Evolutionary conservation across 768 basidiomycete species (phyloP).

Genomic region (Xanthoconium stramineum): DNA sequence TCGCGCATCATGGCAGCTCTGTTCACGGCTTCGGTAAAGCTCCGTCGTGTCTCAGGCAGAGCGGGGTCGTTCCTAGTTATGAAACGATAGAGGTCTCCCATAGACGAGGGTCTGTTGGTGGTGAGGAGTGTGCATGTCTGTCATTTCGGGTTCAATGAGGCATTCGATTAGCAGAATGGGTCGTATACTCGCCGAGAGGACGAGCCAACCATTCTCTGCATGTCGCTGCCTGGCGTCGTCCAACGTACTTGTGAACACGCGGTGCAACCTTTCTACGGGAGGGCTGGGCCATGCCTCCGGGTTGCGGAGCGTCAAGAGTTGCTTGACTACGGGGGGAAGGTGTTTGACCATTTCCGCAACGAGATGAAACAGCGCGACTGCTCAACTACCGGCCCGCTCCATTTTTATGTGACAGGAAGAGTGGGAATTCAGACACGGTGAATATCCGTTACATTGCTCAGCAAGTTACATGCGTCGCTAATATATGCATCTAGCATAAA

Average conservation of each 20-base stretch:
- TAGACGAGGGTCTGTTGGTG: conserved; percentile 72
- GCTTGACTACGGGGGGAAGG: conserved; percentile 68
- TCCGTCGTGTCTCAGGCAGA: conserved; percentile 39
- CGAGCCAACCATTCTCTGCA: conserved; percentile 78
- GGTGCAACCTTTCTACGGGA: conserved; percentile 47
- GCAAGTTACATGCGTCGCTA: conserved; percentile 21
- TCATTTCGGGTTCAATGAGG: conserved; percentile 31
- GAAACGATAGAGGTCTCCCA: conserved; percentile 81
- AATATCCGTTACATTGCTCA: conserved; percentile 17
- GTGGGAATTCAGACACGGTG: neutral
- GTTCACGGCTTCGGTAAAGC: conserved; percentile 55
- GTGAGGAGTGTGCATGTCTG: conserved; percentile 85
- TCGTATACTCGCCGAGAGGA: conserved; percentile 58
- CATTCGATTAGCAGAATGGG: conserved; percentile 8
- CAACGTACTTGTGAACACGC: conserved; percentile 58
- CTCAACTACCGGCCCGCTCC: neutral
- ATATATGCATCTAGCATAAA: conserved; percentile 21
- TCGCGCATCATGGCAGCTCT: conserved; percentile 86
- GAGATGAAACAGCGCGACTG: neutral
- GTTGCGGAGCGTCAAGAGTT: conserved; percentile 64
- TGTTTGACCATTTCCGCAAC: conserved; percentile 35
- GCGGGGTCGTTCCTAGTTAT: conserved; percentile 50
- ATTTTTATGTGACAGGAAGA: neutral
- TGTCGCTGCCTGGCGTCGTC: conserved; percentile 60
- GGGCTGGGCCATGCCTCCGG: conserved; percentile 60